These are phyloP conservation scores for Trametopsis cervina DNA, from an alignment of 768 basidiomycete species.

Conservation along the genomic window DNA sequence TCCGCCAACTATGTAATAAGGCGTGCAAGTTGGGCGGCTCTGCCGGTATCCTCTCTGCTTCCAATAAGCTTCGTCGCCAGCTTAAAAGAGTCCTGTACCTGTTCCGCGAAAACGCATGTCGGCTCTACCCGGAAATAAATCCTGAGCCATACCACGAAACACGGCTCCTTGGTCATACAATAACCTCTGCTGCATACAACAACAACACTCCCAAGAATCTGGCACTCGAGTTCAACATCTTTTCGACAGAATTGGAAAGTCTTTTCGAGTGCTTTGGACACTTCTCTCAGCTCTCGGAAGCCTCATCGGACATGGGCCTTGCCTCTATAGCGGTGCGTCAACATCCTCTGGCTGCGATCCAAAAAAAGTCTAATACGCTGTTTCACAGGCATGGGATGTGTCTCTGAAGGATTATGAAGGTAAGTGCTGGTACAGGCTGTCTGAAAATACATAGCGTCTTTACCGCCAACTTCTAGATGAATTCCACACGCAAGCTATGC, in stretches of 20 bases:
- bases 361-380: neutral
- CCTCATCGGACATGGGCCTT: neutral
- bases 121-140: slow-evolving; percentile 42
- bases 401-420: slow-evolving; percentile 8
- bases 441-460: neutral
- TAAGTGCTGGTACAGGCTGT: neutral
- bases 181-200: neutral
- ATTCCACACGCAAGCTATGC: slow-evolving; percentile 6
- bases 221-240: neutral
- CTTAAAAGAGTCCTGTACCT: slow-evolving; percentile 57
- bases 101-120: slow-evolving; percentile 63
- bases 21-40: slow-evolving; percentile 71
- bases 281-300: neutral
- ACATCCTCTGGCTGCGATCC: neutral
- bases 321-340: neutral
- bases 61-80: slow-evolving; percentile 58
- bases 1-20: slow-evolving; percentile 68
- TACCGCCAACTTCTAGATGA: neutral
- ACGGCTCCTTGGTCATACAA: too few species aligned
- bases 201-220: neutral
- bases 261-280: neutral
- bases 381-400: slow-evolving; percentile 2
- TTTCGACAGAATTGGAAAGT: neutral
- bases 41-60: slow-evolving; percentile 63
- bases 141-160: neutral